A percentile compares a stretch with the other conserved stretches of the same genome.
Conservation (phyloP, 306 rosid genomes). For the Astragalus membranaceus region DNA sequence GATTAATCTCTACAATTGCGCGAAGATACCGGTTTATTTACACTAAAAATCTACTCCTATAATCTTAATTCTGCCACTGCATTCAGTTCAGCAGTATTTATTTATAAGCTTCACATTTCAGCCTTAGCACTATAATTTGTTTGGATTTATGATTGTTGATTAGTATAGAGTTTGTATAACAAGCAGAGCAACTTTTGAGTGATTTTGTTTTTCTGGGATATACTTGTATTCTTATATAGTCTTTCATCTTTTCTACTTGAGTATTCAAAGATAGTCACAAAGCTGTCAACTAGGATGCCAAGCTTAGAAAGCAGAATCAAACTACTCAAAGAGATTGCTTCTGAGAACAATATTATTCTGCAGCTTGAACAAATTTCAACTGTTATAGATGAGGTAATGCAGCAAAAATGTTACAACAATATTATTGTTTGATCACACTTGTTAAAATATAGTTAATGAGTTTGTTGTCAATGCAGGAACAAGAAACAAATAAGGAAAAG, state of each 20-base stretch:
- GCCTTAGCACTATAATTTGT: neutral
- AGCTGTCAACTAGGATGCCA: constrained; percentile 69
- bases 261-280: constrained; percentile 51
- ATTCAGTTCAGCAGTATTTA: neutral
- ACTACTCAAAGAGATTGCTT: constrained; percentile 72
- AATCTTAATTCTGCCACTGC: too few relatives aligned
- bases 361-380: constrained; percentile 43
- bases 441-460: neutral
- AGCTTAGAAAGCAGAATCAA: constrained; percentile 60
- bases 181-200: neutral
- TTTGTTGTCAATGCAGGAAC: constrained; percentile 36
- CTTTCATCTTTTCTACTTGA: neutral
- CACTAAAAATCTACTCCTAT: too few relatives aligned
- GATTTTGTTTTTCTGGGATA: neutral
- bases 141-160: neutral
- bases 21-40: too few relatives aligned
- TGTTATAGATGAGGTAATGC: constrained; percentile 42
- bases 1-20: too few relatives aligned
- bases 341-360: constrained; percentile 48
- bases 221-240: neutral
- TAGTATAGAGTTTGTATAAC: neutral
- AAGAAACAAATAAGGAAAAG: constrained; percentile 18
- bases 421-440: neutral
- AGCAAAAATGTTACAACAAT: neutral
- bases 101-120: too few relatives aligned